Evolutionary conservation across 352 stramenopile genomes (phyloP).

Genomic region (Pythium phragmiticola): DNA sequence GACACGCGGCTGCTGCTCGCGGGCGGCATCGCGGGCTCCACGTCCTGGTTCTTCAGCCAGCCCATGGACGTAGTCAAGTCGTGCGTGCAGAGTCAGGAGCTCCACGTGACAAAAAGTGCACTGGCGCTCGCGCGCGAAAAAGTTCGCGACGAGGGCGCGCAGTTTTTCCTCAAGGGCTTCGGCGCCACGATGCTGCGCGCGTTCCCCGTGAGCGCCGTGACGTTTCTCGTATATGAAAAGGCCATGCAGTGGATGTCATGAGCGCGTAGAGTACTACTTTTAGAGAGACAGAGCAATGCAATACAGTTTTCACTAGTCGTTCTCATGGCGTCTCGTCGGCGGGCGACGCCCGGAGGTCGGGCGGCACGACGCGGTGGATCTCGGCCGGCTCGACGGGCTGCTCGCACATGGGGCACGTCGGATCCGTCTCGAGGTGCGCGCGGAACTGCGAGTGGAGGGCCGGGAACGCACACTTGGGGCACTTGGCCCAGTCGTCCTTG

Average conservation of each 20-base stretch:
- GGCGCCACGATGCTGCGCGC: conserved; percentile 75
- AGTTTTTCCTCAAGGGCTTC: conserved; percentile 85
- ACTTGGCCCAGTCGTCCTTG: conserved; percentile 90
- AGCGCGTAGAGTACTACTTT: conserved; percentile 5
- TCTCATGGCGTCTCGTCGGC: conserved; percentile 19
- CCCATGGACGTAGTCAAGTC: conserved; percentile 91
- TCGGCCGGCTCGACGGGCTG: conserved; percentile 38
- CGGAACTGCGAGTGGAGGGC: conserved; percentile 88
- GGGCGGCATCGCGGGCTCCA: conserved; percentile 67
- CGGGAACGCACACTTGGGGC: conserved; percentile 87
- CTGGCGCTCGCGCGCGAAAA: conserved; percentile 44
- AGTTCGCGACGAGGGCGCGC: conserved; percentile 43
- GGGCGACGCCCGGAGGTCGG: conserved; percentile 15
- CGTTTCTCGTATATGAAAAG: conserved; percentile 86
- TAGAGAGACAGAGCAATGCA: not conserved
- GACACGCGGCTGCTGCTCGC: conserved; percentile 70
- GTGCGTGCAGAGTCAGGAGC: conserved; percentile 76
- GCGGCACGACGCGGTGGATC: conserved; percentile 12
- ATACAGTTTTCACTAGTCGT: not conserved
- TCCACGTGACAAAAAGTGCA: conserved; percentile 43
- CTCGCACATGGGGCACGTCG: conserved; percentile 79
- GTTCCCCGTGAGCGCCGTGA: conserved; percentile 83
- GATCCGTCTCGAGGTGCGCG: conserved; percentile 69
- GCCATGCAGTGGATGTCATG: conserved; percentile 75
- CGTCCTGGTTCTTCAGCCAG: conserved; percentile 79